Base-by-base conservation (phyloP, 108 stramenopile genomes). In the Seminavis robusta region DNA sequence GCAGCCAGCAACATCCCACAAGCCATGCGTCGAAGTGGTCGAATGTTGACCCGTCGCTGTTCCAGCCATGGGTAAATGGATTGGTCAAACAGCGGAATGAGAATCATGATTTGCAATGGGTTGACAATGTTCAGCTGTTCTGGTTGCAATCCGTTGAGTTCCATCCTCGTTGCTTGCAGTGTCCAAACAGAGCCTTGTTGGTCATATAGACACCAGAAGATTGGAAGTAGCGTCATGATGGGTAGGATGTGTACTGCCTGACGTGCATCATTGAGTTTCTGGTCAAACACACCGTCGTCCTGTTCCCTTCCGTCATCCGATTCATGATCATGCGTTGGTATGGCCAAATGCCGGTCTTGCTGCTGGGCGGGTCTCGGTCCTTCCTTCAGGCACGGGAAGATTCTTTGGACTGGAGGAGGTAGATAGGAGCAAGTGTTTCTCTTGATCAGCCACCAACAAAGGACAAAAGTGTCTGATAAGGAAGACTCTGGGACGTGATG, bases 201-300 rank as follows among this genome's bases (percentile, higher is more conserved):
- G 56, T 86, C 84, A 61, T 77, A 86, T 11, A 86, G 61, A 64
- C 66, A 74, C 84, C 84, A 86, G 49, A 81, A 86, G 3, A 81
- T 55, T 9, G 80, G 77, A 50, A 79, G 56, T 63, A 86, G 53
- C 13, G 61, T 16, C 61, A 76, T 55, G 2, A 86, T 28, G 1
- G 81, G 77, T 38, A 79, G 32, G 9, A 79, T 24, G 31, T 67
- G 66, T 48, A 79, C 28, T 1, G 63, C 62, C 47, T 61, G 65
- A 25, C 43, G 29, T 1, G 77, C 77, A 61, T 79, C 77, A 32
- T 52, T 50, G 5, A 52, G 52, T 39, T 52, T 30, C 23, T 52
- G 52, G 3, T 52, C 20, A 29, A 39, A 40, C 16, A 39, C 4
- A 2, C 4, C 52, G 16, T 52, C 52, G 39, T 34, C n/a, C n/a